Percentiles rank a stretch among this genome's conserved stretches.
These are phyloP conservation scores for Colletotrichum higginsianum DNA, from an alignment of 2,329 filamentous ascomycete genomes.

Conservation along the genomic window DNA sequence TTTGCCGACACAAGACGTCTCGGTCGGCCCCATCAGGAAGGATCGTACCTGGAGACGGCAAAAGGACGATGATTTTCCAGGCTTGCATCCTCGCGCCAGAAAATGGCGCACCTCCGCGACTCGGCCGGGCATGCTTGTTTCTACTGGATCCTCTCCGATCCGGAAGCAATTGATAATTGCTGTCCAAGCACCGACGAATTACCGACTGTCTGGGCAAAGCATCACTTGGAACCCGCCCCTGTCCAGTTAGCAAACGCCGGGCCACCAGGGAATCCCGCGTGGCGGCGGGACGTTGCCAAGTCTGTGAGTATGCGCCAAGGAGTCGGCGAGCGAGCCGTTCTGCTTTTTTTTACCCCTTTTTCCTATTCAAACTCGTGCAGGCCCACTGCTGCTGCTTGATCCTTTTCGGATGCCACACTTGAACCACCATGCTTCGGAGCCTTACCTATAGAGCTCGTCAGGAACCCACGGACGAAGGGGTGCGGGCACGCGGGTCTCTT, in stretches of 20 bases:
- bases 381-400: background rate
- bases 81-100: background rate
- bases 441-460: background rate
- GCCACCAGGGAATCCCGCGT: background rate
- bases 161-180: too few species aligned
- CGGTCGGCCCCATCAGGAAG: background rate
- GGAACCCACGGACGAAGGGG: background rate
- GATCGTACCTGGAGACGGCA: background rate
- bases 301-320: background rate
- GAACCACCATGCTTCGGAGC: slow-evolving; percentile 1
- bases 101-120: slow-evolving; percentile 15
- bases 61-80: background rate
- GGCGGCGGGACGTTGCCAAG: background rate
- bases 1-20: background rate
- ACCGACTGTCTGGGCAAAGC: background rate
- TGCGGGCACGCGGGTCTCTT: slow-evolving; percentile 17
- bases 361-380: background rate
- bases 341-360: background rate
- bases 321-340: background rate
- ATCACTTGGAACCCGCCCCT: background rate
- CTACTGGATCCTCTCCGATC: background rate
- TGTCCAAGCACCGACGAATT: background rate
- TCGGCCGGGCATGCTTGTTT: slow-evolving; percentile 13
- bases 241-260: too few species aligned
- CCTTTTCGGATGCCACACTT: background rate